Conservation (phyloP, 495 filamentous ascomycete species). For the Polyplosphaeria fusca region DNA sequence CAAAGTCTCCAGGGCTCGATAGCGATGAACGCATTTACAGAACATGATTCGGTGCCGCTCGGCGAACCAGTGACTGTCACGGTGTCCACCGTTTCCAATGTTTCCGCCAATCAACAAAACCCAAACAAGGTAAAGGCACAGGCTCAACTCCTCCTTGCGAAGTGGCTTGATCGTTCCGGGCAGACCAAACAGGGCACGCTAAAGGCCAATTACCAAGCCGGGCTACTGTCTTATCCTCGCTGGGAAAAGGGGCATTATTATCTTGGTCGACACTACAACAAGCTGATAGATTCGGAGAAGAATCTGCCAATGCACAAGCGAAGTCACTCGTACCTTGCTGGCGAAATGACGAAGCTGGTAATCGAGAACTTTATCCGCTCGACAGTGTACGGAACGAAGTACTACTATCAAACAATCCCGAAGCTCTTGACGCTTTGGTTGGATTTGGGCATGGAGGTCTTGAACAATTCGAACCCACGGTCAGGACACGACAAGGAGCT, state of each 20-base stretch:
- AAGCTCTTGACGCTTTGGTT: slow-evolving; percentile 90
- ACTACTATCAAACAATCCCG: slow-evolving; percentile 89
- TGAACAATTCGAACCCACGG: slow-evolving; percentile 48
- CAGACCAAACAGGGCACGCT: slow-evolving; percentile 80
- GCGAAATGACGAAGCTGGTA: slow-evolving; percentile 82
- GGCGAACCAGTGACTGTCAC: slow-evolving; percentile 42
- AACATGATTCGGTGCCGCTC: slow-evolving; percentile 37
- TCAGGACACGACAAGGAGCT: slow-evolving; percentile 40
- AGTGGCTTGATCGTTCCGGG: slow-evolving; percentile 90
- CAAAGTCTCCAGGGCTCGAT: slow-evolving; percentile 84
- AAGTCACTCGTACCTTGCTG: slow-evolving; percentile 57
- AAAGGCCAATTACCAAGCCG: slow-evolving; percentile 72
- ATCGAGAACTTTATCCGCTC: slow-evolving; percentile 91
- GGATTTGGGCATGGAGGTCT: slow-evolving; percentile 74
- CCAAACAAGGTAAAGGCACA: slow-evolving; percentile 57
- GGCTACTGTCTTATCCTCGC: slow-evolving; percentile 56
- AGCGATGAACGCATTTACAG: slow-evolving; percentile 63
- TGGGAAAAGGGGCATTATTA: slow-evolving; percentile 99
- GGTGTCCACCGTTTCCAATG: slow-evolving; percentile 39
- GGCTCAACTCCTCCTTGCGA: slow-evolving; percentile 84
- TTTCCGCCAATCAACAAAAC: slow-evolving; percentile 36
- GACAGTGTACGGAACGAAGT: slow-evolving; percentile 83
- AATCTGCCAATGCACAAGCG: slow-evolving; percentile 65
- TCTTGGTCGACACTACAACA: slow-evolving; percentile 95
- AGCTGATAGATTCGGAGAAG: slow-evolving; percentile 86